Base-by-base conservation (phyloP, 108 stramenopile species). In the Bacterosira constricta region DNA sequence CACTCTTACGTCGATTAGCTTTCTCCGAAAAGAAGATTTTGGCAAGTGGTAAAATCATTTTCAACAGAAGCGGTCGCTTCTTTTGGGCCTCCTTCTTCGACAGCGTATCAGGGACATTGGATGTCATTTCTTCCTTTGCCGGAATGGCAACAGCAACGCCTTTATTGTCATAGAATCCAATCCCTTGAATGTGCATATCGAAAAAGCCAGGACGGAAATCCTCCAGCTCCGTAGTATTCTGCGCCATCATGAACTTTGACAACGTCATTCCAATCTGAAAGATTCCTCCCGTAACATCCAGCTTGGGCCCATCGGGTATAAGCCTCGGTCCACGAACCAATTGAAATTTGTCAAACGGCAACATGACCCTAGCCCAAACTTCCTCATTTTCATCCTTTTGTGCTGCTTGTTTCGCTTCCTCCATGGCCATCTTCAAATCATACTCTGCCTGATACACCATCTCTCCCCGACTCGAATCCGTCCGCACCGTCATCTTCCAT, bases 131-230 rank as follows among this genome's bases (percentile, higher is more conserved):
- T 25, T 12, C 47, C 5, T 41, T n/a, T 38, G 20, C 41, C 35
- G 39, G 1, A 15, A 32, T 23, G 37, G 8, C 41, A 23, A 34
- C 15, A 29, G 4, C 29, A 12, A 3, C 12, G 51, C 8, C 38
- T 25, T 54, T 35, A 7, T 36, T 39, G 4, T 39, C 44, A 61
- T 83, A 92, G 26, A 87, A 74, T 18, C 91, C 91, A 62, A 92
- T 90, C 35, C 77, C 61, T 57, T 78, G 69, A 9, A 92, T 70
- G 23, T 82, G 88, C 35, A 92, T 29, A 37, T 92, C 86, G 72
- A 92, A 92, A 74, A 58, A 92, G 17, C 91, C 91, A 26, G 86
- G 79, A 9, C 91, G 86, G 67, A 92, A 92, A 54, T 88, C 77
- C 10, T 74, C 69, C 7, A 92, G 21, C 61, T 87, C 86, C 7